Evolutionary conservation across 305 asterid genomes (phyloP), one percentile per base, ranked within the genome.

Genomic region (Rubia tinctorum): DNA sequence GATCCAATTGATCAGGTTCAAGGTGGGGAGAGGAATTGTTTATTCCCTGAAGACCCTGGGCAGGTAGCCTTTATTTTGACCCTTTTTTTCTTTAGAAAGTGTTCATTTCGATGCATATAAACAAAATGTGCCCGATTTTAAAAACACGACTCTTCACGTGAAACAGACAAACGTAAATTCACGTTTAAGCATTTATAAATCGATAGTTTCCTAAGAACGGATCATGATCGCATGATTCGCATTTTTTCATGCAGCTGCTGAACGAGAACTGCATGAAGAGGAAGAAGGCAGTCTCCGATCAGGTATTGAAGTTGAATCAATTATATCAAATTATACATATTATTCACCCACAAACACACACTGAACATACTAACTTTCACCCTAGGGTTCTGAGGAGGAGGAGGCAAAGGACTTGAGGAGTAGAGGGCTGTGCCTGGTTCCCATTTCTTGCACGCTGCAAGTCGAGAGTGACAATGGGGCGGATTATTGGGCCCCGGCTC

Each of bases 341-440:
- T 51, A 70, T 34, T 6, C n/a, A n/a, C n/a, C n/a, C n/a, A n/a
- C n/a, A n/a, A n/a, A n/a, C 51, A 34, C 30, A 4, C 37, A 56
- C 6, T 6, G 6, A 17, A 53, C 25, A 17, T 18, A 6, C 59
- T 53, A 53, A 53, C 22, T 23, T 37, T 18, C 7, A 44, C 34
- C 13, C 27, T 71, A 87, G 92, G 92, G 81, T 61, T 78, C 64
- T 75, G 75, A 76, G 55, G 75, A 76, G 62, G 89, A n/a, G n/a
- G n/a, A n/a, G n/a, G n/a, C 81, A 77, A 84, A 83, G 77, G 90
- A 84, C 66, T 75, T 91, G 67, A 84, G 85, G 88, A 89, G 89
- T 79, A 87, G 93, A 85, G 96, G 97, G 69, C 68, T 91, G 79
- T 91, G 96, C 84, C 84, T 90, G 14, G 97, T 91, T 78, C 97